Evolutionary conservation across 495 filamentous ascomycete species (phyloP), one percentile per base, ranked within the genome.

Genomic region (Aspergillus bertholletiae): DNA sequence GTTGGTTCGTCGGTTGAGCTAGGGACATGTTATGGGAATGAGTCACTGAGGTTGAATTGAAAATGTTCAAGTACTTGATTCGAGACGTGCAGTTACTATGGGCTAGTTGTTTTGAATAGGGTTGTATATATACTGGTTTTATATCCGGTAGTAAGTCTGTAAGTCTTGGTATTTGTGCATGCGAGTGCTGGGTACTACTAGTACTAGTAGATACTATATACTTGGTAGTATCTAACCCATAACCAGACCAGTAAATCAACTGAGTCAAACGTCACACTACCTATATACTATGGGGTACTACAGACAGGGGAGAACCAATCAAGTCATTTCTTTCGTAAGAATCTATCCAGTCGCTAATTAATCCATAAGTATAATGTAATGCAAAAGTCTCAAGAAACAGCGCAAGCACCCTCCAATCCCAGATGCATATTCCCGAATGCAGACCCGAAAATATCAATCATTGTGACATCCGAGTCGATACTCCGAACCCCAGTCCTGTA

Each of bases 331-430:
- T 53, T 60, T 60, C 55, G 51, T 58, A 37, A 53, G 60, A 58
- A 56, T 64, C 61, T 64, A 64, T 64, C 61, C 61, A 64, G 58
- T 64, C 61, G 53, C 57, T 62, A 61, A 60, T 59, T 49, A 56
- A 53, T 57, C 48, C 54, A 55, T 58, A 49, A 35, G 35, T 43
- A 30, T 39, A 18, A 39, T 37, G 50, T 34, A 53, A 57, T 55
- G 51, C 49, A 64, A 34, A 30, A 4, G 21, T 18, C 26, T 47
- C 27, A 23, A 26, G 45, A 26, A 47, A 22, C 5, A 47, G 7
- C 22, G 5, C 17, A 5, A 22, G 21, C 21, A 11, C 22, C n/a
- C 21, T 54, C 44, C n/a, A 27, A 15, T 39, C 44, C 27, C 34
- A 5, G 9, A 35, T 24, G 28, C 49, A 43, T 34, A 23, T 7